Percentiles rank a stretch among this genome's conserved stretches.
These are phyloP conservation scores for Cyberlindnera veronae DNA, from an alignment of 805 yeast species.

Conservation along the genomic window DNA sequence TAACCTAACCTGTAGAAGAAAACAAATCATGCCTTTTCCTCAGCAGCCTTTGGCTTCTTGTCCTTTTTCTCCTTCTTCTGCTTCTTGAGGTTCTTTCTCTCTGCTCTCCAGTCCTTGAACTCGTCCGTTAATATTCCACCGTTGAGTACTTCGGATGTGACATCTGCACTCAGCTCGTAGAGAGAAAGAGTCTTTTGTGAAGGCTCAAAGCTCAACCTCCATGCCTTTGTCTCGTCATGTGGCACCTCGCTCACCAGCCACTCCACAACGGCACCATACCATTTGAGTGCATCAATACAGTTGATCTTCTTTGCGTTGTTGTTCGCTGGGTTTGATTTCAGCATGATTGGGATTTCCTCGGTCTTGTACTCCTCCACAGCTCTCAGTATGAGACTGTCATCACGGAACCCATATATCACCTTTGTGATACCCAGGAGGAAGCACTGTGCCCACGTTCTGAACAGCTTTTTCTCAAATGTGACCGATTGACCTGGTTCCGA, in stretches of 20 bases:
- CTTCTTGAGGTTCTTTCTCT: conserved; percentile 7
- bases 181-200: conserved; percentile 50
- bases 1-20: background rate
- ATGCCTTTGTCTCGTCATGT: conserved; percentile 47
- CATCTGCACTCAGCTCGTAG: conserved; percentile 40
- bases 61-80: conserved; percentile 7
- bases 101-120: conserved; percentile 52
- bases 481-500: conserved; percentile 53
- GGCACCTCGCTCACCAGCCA: conserved; percentile 66
- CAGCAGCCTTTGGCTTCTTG: background rate
- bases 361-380: conserved; percentile 74
- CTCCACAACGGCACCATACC: conserved; percentile 80
- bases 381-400: conserved; percentile 58
- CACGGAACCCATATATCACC: conserved; percentile 83
- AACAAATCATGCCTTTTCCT: no score
- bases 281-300: conserved; percentile 76
- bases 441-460: conserved; percentile 90
- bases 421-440: conserved; percentile 82
- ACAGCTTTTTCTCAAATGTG: conserved; percentile 71
- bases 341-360: conserved; percentile 69
- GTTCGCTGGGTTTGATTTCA: conserved; percentile 49
- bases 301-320: conserved; percentile 47
- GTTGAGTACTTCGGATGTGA: conserved; percentile 34
- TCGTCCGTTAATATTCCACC: conserved; percentile 46
- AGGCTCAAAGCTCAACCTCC: conserved; percentile 55